A percentile compares a stretch with the other conserved stretches of the same genome.
These are phyloP conservation scores for Alternaria novae-zelandiae DNA, from an alignment of 2,329 filamentous ascomycete species.

Conservation along the genomic window DNA sequence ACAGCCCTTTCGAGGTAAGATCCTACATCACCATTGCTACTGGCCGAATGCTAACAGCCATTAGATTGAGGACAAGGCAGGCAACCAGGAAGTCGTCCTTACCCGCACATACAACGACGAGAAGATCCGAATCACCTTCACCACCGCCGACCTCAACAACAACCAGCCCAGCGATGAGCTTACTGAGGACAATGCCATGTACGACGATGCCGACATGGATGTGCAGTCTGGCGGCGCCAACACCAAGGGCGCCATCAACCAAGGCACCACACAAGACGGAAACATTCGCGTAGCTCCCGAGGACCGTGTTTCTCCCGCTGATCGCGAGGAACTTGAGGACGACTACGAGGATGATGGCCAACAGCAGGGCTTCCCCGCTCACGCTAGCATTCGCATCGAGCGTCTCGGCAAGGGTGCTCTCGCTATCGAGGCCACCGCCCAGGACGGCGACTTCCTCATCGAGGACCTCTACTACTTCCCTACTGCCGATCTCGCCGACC, in stretches of 20 bases:
- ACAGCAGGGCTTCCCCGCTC: conserved; percentile 72
- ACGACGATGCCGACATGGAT: conserved; percentile 48
- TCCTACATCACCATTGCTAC: no score
- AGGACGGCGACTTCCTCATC: conserved; percentile 85
- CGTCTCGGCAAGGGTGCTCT: conserved; percentile 85
- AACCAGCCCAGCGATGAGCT: conserved; percentile 52
- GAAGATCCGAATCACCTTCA: conserved; percentile 86
- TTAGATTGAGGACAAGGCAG: conserved; percentile 74
- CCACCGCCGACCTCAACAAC: conserved; percentile 78
- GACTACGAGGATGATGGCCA: conserved; percentile 61
- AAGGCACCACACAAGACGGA: conserved; percentile 57
- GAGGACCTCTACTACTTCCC: conserved; percentile 91
- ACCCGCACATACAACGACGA: conserved; percentile 85
- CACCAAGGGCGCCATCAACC: conserved; percentile 63
- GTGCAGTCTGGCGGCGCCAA: conserved; percentile 63
- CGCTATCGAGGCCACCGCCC: conserved; percentile 82
- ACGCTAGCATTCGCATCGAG: conserved; percentile 85
- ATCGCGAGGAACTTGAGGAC: conserved; percentile 64
- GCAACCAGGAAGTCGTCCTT: conserved; percentile 86
- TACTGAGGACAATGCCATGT: conserved; percentile 59
- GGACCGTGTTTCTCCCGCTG: conserved; percentile 63
- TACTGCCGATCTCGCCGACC: conserved; percentile 77
- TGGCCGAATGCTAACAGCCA: conserved; percentile 3
- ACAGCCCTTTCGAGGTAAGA: conserved; percentile 77
- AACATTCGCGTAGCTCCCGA: conserved; percentile 64